Evolutionary conservation across 2,329 filamentous ascomycete genomes (phyloP).

Genomic region (Sporothrix phasma): DNA sequence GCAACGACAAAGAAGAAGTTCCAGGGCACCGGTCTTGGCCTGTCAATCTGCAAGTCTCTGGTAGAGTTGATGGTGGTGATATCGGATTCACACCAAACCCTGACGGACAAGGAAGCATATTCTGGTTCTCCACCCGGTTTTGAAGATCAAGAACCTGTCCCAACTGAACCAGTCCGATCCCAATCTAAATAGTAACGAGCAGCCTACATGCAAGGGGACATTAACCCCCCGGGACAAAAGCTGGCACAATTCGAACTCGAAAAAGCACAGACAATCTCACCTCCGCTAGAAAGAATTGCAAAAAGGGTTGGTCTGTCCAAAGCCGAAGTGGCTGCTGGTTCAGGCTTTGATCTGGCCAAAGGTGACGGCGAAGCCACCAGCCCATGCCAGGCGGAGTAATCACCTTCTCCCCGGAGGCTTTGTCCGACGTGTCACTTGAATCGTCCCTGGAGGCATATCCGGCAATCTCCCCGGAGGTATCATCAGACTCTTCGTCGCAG

Average conservation of each 20-base stretch:
- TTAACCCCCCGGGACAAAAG: neutral
- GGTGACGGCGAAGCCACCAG: neutral
- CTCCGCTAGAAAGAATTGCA: constrained; percentile 4
- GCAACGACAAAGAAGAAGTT: constrained; percentile 93
- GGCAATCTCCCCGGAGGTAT: no score
- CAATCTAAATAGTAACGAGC: neutral
- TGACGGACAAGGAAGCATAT: constrained; percentile 81
- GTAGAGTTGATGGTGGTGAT: constrained; percentile 91
- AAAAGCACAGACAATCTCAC: neutral
- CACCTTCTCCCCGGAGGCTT: neutral
- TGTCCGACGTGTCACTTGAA: neutral
- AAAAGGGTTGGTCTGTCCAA: constrained; percentile 4
- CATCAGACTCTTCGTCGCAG: neutral
- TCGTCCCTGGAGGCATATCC: neutral
- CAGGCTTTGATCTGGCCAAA: constrained; percentile 7
- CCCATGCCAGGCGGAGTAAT: neutral
- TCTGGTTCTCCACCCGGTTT: constrained; percentile 68
- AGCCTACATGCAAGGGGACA: neutral
- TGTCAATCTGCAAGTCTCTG: constrained; percentile 89
- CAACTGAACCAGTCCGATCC: constrained; percentile 18
- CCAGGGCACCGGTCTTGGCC: constrained; percentile 81
- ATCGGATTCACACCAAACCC: constrained; percentile 85
- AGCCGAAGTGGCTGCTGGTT: constrained; percentile 9
- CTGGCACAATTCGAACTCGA: constrained; percentile 9
- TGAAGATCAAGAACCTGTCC: constrained; percentile 27